Conservation (phyloP, 768 basidiomycete genomes). For the Pleurotus tuoliensis region DNA sequence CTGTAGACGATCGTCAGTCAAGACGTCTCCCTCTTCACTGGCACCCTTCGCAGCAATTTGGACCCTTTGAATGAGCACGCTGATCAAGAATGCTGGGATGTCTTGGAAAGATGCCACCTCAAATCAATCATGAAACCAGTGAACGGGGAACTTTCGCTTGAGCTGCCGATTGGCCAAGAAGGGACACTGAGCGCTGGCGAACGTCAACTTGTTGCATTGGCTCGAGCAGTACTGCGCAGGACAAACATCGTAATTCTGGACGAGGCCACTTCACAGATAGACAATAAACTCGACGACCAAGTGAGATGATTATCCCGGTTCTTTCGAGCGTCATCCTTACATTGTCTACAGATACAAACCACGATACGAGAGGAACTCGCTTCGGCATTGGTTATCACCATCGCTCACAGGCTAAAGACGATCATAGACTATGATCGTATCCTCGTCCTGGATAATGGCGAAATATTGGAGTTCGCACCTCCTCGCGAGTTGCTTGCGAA, state of each 20-base stretch:
- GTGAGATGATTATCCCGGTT: slow-evolving; percentile 23
- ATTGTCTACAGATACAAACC: slow-evolving; percentile 50
- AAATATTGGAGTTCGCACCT: slow-evolving; percentile 72
- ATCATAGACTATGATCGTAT: slow-evolving; percentile 75
- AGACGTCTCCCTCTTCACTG: slow-evolving; percentile 72
- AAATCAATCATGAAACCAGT: slow-evolving; percentile 37
- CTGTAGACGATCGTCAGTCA: slow-evolving; percentile 67
- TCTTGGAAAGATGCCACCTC: slow-evolving; percentile 64
- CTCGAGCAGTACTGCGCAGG: slow-evolving; percentile 61
- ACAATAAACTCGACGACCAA: slow-evolving; percentile 65
- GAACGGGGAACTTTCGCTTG: slow-evolving; percentile 37
- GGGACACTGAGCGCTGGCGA: slow-evolving; percentile 72
- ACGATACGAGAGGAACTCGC: slow-evolving; percentile 72
- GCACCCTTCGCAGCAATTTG: slow-evolving; percentile 68
- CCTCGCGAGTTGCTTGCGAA: slow-evolving; percentile 53
- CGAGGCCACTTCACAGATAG: slow-evolving; percentile 76
- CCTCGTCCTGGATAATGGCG: slow-evolving; percentile 69
- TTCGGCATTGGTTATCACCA: slow-evolving; percentile 73
- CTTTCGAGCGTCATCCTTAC: not conserved
- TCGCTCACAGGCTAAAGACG: slow-evolving; percentile 77
- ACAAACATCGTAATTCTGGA: slow-evolving; percentile 73
- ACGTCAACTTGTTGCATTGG: slow-evolving; percentile 68
- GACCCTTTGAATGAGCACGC: slow-evolving; percentile 63
- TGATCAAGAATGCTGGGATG: slow-evolving; percentile 59
- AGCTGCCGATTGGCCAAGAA: slow-evolving; percentile 61